Base-by-base conservation (phyloP, 495 filamentous ascomycete genomes). In the Penicillium subrubescens region DNA sequence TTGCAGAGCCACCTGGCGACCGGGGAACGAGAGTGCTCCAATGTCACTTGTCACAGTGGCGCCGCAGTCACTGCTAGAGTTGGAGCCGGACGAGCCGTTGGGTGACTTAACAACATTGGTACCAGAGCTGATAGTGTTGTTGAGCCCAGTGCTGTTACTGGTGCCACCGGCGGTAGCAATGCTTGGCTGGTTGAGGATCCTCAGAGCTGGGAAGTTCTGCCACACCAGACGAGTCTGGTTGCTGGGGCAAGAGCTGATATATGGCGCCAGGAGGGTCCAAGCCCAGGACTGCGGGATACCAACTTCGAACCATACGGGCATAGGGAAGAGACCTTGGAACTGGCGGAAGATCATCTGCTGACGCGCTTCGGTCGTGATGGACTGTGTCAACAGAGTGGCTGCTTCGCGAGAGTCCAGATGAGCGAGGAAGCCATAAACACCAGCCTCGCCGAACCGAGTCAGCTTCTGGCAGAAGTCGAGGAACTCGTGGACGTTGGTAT, bases 341-440 rank as follows among this genome's bases (percentile, higher is more conserved):
- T 96, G 92, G 25, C 92, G 89, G 84, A 95, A 96, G 61, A 91
- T 90, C 81, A 93, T 83, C 78, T 97, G 91, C 77, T 96, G 93
- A 2, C 93, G 88, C 15, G 91, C 89, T 68, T 96, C 93, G n/a
- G 88, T 90, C 25, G 91, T 85, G 75, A 97, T 90, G 27, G 88
- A 88, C 73, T 92, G 89, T 12, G 90, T 77, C 1, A 96, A 83
- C 21, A 96, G 76, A 67, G 88, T 87, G 0, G 83, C 90, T 17
- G 89, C 89, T 59, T 92, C 88, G 17, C 90, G 87, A 1, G 89
- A 89, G 72, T 96, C 87, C 17, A 96, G 82, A 72, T 96, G 92
- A 55, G 88, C 83, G 60, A 96, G 79, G 75, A 94, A 96, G 2
- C 92, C 92, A 75, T 91, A 94, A 2, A 94, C 92, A 29, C 93